phyloP scores from a whole-genome alignment of 257 asterid species.

The Thymus mandschuricus region DNA sequence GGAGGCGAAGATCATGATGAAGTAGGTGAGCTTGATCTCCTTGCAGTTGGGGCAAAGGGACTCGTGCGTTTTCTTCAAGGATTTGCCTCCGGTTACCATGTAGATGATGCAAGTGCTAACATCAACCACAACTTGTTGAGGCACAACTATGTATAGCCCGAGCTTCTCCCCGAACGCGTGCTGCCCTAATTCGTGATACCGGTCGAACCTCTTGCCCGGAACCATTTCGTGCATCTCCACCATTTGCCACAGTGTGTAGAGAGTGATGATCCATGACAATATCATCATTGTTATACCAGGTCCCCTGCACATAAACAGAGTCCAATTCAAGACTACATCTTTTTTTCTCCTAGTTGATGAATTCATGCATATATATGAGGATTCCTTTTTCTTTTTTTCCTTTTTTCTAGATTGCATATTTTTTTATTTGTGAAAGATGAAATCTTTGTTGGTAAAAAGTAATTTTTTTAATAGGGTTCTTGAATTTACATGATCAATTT shows the following conservation, averaged over 20 bases:
- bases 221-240: constrained; percentile 57
- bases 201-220: constrained; percentile 51
- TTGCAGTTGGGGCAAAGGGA: constrained; percentile 36
- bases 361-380: no score
- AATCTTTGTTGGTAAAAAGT: no score
- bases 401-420: no score
- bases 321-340: neutral
- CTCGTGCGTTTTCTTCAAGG: constrained; percentile 40
- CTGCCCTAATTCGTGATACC: constrained; percentile 56
- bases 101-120: constrained; percentile 52
- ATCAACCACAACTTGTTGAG: constrained; percentile 51
- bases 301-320: constrained; percentile 34
- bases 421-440: no score
- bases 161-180: constrained; percentile 49
- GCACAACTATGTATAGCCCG: constrained; percentile 50
- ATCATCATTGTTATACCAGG: constrained; percentile 44
- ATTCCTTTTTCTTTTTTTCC: no score
- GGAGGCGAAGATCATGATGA: constrained; percentile 45
- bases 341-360: no score
- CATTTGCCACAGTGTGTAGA: constrained; percentile 60
- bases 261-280: constrained; percentile 47
- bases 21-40: constrained; percentile 45
- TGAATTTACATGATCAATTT: no score
- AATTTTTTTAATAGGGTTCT: no score
- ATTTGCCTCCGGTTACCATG: constrained; percentile 58